These are phyloP conservation scores for Erythrobasidium yunnanense DNA, from an alignment of 768 basidiomycete genomes.

Conservation along the genomic window DNA sequence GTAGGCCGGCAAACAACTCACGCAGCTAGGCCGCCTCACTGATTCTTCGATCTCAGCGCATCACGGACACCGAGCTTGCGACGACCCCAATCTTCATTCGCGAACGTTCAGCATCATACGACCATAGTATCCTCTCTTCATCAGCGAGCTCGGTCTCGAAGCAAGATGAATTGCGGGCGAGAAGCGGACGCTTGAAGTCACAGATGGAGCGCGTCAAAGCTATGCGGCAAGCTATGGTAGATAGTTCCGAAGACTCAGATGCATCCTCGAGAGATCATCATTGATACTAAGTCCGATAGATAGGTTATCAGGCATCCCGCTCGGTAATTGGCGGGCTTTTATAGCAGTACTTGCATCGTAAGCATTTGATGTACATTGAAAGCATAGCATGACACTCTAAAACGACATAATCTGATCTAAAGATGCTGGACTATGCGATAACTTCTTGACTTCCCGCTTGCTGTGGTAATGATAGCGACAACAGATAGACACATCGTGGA, in stretches of 20 bases:
- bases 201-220: slow-evolving; percentile 26
- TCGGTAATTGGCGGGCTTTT: too few relatives aligned
- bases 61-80: slow-evolving; percentile 1
- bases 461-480: background rate
- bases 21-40: background rate
- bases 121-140: too few relatives aligned
- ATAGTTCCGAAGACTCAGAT: background rate
- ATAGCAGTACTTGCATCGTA: too few relatives aligned
- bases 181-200: background rate
- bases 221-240: background rate
- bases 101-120: background rate
- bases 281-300: too few relatives aligned
- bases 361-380: too few relatives aligned
- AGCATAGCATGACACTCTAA: too few relatives aligned
- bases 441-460: too few relatives aligned
- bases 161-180: background rate
- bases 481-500: background rate
- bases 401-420: too few relatives aligned
- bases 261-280: background rate
- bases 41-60: slow-evolving; percentile 9
- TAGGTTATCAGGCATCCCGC: too few relatives aligned
- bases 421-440: too few relatives aligned
- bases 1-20: background rate
- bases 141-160: too few relatives aligned
- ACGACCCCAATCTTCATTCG: background rate